Base-by-base conservation (phyloP, 75 land plant genomes). In the Sequoia sempervirens region DNA sequence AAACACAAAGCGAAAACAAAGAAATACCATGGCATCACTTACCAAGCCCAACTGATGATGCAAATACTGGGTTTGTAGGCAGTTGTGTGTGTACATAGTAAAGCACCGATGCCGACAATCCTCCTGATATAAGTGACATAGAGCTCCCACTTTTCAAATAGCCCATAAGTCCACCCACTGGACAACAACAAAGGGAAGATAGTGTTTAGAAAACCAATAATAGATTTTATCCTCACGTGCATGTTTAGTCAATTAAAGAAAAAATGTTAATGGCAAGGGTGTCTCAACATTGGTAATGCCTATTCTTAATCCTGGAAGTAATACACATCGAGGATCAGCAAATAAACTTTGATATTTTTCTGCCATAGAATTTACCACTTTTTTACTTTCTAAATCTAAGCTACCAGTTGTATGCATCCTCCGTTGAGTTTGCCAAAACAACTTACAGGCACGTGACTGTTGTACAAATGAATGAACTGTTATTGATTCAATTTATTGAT, bases 121-220 rank as follows among this genome's bases (percentile, higher is more conserved):
- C 95, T 20, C 98, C 98, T 26, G 95, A 90, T 41, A 86, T 56
- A 23, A 94, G 78, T 0, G 98, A 96, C 80, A 88, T 96, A 68
- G 82, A 86, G 85, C 98, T 96, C 1, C 94, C 93, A 81, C 89
- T 88, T 84, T 92, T 94, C 52, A 86, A 13, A 54, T 92, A 96
- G 32, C 98, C 98, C 80, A 92, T 90, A 41, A 93, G 73, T 82
- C 98, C 98, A 66, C 98, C 98, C 79, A 89, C 92, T 95, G 90
- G 80, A 38, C 6, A 84, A 7, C 75, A 75, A 43, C 34, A 84
- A 84, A 84, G 41, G 37, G 7, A 20, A 74, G 43, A 17, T 74
- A 4, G 23, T 20, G 17, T 58, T 74, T 74, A 74, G 41, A 17
- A 74, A 74, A 74, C 38, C 76, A 74, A 74, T 14, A 74, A 11